These are phyloP conservation scores for Gastrodia elata DNA, from an alignment of 106 monocot genomes.

Conservation along the genomic window DNA sequence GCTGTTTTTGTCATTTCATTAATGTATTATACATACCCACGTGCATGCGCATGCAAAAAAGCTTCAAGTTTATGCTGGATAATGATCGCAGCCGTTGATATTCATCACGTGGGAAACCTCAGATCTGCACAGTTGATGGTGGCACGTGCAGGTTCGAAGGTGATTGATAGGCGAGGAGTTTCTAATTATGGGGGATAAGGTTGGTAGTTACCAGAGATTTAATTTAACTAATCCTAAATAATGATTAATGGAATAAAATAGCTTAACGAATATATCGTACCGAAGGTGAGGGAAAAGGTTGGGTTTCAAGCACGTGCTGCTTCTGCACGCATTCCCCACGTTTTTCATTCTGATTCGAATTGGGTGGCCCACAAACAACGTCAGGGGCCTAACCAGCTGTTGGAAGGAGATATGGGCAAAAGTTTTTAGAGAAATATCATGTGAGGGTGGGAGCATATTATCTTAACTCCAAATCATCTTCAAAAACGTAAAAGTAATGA, in stretches of 20 bases:
- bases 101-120: neutral
- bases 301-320: too few relatives aligned
- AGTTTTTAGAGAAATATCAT: too few relatives aligned
- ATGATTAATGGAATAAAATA: neutral
- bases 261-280: neutral
- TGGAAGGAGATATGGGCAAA: too few relatives aligned
- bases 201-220: neutral
- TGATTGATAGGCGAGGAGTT: neutral
- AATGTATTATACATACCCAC: too few relatives aligned
- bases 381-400: neutral
- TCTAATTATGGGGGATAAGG: neutral
- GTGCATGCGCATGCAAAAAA: neutral
- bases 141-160: neutral
- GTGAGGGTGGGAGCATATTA: too few relatives aligned
- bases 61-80: neutral
- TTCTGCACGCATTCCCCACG: too few relatives aligned
- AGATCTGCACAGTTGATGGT: neutral
- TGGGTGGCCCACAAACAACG: neutral
- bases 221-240: neutral
- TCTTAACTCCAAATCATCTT: too few relatives aligned
- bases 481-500: too few relatives aligned
- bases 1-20: too few relatives aligned
- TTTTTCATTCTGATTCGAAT: neutral
- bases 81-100: constrained; percentile 1
- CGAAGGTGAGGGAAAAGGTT: too few relatives aligned